Conservation (phyloP, 2,329 filamentous ascomycete species). For the Hysterium pulicare region DNA sequence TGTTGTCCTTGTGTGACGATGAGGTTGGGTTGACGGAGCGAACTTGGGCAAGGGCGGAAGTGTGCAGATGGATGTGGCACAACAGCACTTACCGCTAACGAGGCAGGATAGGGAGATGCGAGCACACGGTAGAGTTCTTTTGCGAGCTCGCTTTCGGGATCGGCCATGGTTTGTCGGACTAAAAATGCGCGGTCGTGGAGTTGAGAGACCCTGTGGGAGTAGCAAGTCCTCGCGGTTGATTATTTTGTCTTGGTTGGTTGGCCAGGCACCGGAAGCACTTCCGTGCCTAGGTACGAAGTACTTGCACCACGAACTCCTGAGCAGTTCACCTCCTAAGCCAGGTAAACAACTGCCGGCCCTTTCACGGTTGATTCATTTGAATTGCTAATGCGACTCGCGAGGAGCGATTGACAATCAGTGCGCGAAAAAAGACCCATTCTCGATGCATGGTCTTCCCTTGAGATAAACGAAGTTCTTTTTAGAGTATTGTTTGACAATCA, state of each 20-base stretch:
- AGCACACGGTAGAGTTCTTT: constrained; percentile 47
- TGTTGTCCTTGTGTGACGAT: constrained; percentile 14
- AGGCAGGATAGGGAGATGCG: constrained; percentile 49
- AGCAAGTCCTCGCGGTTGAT: neutral
- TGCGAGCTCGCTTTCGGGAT: constrained; percentile 20
- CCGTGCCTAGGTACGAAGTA: too few species aligned
- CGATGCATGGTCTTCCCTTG: too few species aligned
- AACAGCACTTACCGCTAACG: constrained; percentile 43
- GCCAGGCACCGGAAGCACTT: neutral
- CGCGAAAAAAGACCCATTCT: too few species aligned
- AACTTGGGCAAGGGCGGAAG: constrained; percentile 4
- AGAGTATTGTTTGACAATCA: too few species aligned
- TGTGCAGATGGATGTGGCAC: constrained; percentile 8
- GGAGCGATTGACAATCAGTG: too few species aligned
- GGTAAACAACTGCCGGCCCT: neutral
- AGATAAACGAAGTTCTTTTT: too few species aligned
- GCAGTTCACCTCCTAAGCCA: neutral
- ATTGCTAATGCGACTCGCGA: too few species aligned
- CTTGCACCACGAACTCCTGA: too few species aligned
- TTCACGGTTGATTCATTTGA: too few species aligned
- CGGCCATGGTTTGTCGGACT: neutral
- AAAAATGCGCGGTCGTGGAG: neutral
- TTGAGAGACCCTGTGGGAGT: neutral
- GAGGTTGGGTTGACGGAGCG: too few species aligned
- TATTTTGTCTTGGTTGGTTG: too few species aligned